Base-by-base conservation (phyloP, 352 stramenopile species). In the Achlya hypogyna region DNA sequence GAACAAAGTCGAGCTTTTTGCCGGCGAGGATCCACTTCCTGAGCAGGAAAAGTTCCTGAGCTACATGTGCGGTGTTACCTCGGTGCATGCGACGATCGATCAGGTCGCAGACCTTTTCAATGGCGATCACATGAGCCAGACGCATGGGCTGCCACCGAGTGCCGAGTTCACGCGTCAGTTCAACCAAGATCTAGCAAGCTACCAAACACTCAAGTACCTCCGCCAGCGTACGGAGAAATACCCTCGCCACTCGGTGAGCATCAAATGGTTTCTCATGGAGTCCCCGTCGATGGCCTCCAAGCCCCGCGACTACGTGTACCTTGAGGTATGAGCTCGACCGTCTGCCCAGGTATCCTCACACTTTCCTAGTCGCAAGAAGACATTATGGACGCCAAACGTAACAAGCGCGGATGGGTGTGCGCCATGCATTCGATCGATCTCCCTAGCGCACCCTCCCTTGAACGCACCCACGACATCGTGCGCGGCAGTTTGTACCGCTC, bases 361-460 rank as follows among this genome's bases (percentile, higher is more conserved):
- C n/a, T 67, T 25, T 34, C 51, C 3, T 72, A 72, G 65, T 89
- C 82, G 62, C 85, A 94, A 62, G 83, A 94, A 69, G 83, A 92
- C 67, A 91, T 92, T 69, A 87, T 93, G 35, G 82, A 93, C 45
- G 84, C 80, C 0, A 86, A 80, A 54, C 79, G 78, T 4, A 85
- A 83, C 63, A 79, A 86, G 0, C 70, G 72, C 16, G 85, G 85
- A 10, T 93, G 90, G 53, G 80, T 75, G 42, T 80, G 82, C 0
- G 91, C 82, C 58, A 70, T 87, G 47, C 85, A 93, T 71, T 92
- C 83, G 32, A 84, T 93, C 60, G 91, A 91, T 69, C 89, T 93
- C 69, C 84, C 89, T 63, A 88, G 75, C 67, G 91, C 82, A 14
- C 83, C 85, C 0, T 77, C 89, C 51, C 87, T 93, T 79, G 82